These are phyloP conservation scores for Sporisorium exsertum DNA, from an alignment of 1,284 basidiomycete species.

Conservation along the genomic window DNA sequence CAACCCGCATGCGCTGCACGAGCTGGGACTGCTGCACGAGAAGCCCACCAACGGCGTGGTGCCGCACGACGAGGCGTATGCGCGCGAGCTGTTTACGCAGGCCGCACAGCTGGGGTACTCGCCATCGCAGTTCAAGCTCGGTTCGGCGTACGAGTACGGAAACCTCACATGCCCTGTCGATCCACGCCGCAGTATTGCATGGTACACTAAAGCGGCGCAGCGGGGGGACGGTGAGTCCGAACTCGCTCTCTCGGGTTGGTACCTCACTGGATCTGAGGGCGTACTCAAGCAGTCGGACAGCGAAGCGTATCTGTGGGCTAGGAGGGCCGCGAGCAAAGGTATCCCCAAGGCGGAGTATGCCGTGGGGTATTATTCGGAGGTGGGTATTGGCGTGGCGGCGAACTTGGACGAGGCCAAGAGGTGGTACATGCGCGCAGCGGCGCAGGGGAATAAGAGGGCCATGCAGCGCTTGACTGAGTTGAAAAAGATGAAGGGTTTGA, in stretches of 20 bases:
- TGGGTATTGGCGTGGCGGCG: conserved; percentile 96
- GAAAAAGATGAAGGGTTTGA: conserved; percentile 67
- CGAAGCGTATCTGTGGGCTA: conserved; percentile 82
- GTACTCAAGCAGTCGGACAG: conserved; percentile 96
- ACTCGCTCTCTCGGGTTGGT: conserved; percentile 96
- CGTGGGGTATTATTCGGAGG: conserved; percentile 91
- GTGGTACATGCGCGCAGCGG: conserved; percentile 91
- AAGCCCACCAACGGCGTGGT: conserved; percentile 54
- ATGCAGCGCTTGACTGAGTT: conserved; percentile 92
- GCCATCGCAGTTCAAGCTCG: conserved; percentile 93
- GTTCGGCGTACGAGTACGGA: conserved; percentile 94
- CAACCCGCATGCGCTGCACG: conserved; percentile 96
- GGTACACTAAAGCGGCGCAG: conserved; percentile 98
- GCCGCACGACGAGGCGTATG: conserved; percentile 80
- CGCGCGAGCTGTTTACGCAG: conserved; percentile 88
- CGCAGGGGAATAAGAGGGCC: conserved; percentile 92
- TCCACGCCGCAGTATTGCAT: conserved; percentile 90
- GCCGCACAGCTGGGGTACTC: conserved; percentile 94
- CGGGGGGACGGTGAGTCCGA: conserved; percentile 95
- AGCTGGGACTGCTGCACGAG: conserved; percentile 93
- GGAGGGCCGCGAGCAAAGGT: conserved; percentile 71
- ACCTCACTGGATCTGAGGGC: conserved; percentile 82
- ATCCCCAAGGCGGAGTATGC: conserved; percentile 78
- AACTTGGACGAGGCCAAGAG: conserved; percentile 95
- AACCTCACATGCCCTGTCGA: conserved; percentile 89